Base-by-base conservation (phyloP, 306 rosid species). In the Malus asiatica region DNA sequence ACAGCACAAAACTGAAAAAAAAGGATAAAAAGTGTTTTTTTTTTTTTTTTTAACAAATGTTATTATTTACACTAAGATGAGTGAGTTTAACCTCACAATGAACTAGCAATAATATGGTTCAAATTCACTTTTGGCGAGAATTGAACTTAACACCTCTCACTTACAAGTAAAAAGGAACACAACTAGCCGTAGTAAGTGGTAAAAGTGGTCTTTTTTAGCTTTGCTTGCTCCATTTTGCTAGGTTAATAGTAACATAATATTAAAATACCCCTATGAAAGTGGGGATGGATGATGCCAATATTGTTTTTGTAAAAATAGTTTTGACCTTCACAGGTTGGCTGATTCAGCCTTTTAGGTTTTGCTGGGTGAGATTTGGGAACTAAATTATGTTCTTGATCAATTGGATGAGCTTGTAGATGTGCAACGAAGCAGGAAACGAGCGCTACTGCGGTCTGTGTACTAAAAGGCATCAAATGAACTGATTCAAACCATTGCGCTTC, bases 311-410 rank as follows among this genome's bases (percentile, higher is more conserved):
- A 25, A 2, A 42, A 69, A 60, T 70, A 5, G 67, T 72, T 75
- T 74, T 40, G 71, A 68, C 55, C 86, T 81, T 85, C 81, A 84
- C 85, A 86, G 86, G 74, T 57, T 85, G 89, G 86, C 77, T 74
- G 78, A 79, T 70, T 60, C 55, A 48, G 8, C 8, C 55, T 4
- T 15, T 0, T 48, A 1, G 77, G 70, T 57, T 51, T 73, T 70
- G 76, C 13, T 73, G 63, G 52, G 73, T 2, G 33, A 73, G 51
- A 19, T 2, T 33, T 5, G 32, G 51, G 5, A 18, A 57, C 67
- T 66, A 33, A 44, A 38, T 35, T n/a, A 72, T 72, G 53, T 8
- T 57, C 23, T 58, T 48, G 55, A 64, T 18, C 42, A 27, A 61
- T 13, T 27, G 66, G 38, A 27, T 61, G 27, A 66, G 27, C 15